These are phyloP conservation scores for Tephrocybe sp. DNA, from an alignment of 768 basidiomycete genomes.

Conservation along the genomic window DNA sequence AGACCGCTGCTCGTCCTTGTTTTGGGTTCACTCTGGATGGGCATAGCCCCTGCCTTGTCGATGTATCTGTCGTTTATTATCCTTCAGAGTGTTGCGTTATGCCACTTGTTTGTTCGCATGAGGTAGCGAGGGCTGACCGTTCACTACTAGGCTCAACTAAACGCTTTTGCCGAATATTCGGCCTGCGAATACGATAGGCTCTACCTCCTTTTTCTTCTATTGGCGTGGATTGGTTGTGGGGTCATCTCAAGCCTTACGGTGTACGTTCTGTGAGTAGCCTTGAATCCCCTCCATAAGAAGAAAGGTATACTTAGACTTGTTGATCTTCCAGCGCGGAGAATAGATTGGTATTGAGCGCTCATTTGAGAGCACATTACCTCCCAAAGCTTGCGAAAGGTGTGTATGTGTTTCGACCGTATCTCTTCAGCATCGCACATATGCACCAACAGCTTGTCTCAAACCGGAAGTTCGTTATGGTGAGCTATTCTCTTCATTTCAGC, in stretches of 20 bases:
- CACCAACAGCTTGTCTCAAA: constrained; percentile 23
- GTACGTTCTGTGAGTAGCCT: constrained; percentile 8
- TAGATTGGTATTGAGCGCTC: constrained; percentile 22
- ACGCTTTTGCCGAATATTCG: constrained; percentile 16
- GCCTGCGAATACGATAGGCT: neutral
- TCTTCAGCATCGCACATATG: neutral
- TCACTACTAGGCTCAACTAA: constrained; percentile 13
- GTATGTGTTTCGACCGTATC: too few relatives aligned
- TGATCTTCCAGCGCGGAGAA: constrained; percentile 16
- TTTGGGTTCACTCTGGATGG: constrained; percentile 27
- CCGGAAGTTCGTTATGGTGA: constrained; percentile 17
- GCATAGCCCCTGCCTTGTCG: constrained; percentile 30
- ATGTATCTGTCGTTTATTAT: constrained; percentile 32
- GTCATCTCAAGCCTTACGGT: neutral
- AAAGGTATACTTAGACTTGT: neutral
- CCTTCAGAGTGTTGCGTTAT: constrained; percentile 26
- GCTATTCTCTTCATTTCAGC: too few relatives aligned
- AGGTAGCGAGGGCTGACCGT: neutral
- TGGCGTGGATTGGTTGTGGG: constrained; percentile 1
- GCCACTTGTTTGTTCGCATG: neutral
- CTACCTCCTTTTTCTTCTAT: neutral
- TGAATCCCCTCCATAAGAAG: constrained; percentile 1
- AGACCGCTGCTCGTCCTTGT: constrained; percentile 22
- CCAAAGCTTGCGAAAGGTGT: constrained; percentile 37
- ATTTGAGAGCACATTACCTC: constrained; percentile 35